Percentiles rank a stretch among this genome's conserved stretches.
phyloP scores from a whole-genome alignment of 2,329 filamentous ascomycete species.

The Pleomassaria siparia region DNA sequence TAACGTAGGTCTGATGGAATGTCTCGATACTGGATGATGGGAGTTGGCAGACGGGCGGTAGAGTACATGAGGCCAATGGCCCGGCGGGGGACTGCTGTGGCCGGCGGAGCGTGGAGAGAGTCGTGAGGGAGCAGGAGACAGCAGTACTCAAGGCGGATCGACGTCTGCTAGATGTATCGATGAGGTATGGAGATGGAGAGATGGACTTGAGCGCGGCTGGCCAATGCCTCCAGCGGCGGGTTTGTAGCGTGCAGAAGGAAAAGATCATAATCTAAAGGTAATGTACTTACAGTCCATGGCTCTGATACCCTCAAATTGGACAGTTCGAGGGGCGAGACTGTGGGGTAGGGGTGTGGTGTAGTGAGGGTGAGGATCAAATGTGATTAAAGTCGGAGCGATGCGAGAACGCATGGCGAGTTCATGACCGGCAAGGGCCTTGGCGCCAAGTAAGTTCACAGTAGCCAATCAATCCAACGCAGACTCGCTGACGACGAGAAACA shows the following conservation, averaged over 20 bases:
- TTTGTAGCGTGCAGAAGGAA: slow-evolving; percentile 15
- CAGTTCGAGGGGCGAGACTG: slow-evolving; percentile 25
- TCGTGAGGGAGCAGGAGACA: slow-evolving; percentile 14
- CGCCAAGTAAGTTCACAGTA: too few relatives aligned
- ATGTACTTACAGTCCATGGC: slow-evolving; percentile 62
- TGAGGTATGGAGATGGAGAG: slow-evolving; percentile 36
- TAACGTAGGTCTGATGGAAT: slow-evolving; percentile 45
- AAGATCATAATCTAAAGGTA: slow-evolving; percentile 36
- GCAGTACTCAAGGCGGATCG: slow-evolving; percentile 16
- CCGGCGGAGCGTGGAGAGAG: slow-evolving; percentile 15
- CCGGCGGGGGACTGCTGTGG: slow-evolving; percentile 15
- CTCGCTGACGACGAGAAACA: slow-evolving; percentile 3
- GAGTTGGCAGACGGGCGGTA: slow-evolving; percentile 30
- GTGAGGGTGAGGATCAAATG: slow-evolving; percentile 23
- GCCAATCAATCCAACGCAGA: slow-evolving; percentile 1
- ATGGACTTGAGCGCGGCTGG: slow-evolving; percentile 36
- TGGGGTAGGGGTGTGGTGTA: slow-evolving; percentile 28
- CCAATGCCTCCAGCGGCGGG: slow-evolving; percentile 18
- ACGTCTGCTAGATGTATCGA: slow-evolving; percentile 32
- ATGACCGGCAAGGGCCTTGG: neutral
- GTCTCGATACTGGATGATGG: slow-evolving; percentile 34
- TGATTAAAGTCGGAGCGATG: neutral
- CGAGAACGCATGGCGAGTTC: neutral
- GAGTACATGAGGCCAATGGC: slow-evolving; percentile 24
- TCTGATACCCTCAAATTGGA: slow-evolving; percentile 49